These are phyloP conservation scores for Hypoxylon lenormandii DNA, from an alignment of 495 filamentous ascomycete species.

Conservation along the genomic window DNA sequence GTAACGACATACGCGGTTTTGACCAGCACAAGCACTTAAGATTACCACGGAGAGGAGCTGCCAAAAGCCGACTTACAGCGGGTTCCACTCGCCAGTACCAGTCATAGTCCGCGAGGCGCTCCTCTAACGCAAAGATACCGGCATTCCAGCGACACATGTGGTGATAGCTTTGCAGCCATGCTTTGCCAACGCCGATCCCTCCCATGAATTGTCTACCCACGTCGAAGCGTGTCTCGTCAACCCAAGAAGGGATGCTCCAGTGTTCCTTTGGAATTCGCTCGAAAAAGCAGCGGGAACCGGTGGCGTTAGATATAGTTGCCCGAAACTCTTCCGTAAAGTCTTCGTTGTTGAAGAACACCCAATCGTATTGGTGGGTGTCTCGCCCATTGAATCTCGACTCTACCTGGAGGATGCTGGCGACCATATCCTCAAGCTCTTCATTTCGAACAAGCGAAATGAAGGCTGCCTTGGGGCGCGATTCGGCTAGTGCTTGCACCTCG, in stretches of 20 bases:
- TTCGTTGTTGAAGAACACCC: constrained; percentile 87
- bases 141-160: constrained; percentile 84
- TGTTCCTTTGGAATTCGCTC: constrained; percentile 76
- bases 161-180: constrained; percentile 69
- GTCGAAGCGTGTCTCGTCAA: constrained; percentile 69
- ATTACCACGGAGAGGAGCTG: constrained; percentile 16
- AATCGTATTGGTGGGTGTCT: constrained; percentile 76
- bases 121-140: constrained; percentile 79
- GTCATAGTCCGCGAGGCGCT: constrained; percentile 72
- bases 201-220: constrained; percentile 65
- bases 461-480: constrained; percentile 75
- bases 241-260: constrained; percentile 78
- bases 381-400: constrained; percentile 86
- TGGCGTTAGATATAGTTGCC: constrained; percentile 74
- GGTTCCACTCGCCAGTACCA: constrained; percentile 84
- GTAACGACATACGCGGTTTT: background rate
- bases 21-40: constrained; percentile 1
- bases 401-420: constrained; percentile 78
- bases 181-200: constrained; percentile 67
- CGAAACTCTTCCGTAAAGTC: constrained; percentile 81
- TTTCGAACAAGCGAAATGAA: constrained; percentile 86
- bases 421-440: constrained; percentile 82
- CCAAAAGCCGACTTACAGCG: constrained; percentile 52
- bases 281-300: constrained; percentile 78
- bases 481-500: constrained; percentile 31